Conservation (phyloP, 2,329 filamentous ascomycete species). For the Pseudopyrenochaeta lycopersici region DNA sequence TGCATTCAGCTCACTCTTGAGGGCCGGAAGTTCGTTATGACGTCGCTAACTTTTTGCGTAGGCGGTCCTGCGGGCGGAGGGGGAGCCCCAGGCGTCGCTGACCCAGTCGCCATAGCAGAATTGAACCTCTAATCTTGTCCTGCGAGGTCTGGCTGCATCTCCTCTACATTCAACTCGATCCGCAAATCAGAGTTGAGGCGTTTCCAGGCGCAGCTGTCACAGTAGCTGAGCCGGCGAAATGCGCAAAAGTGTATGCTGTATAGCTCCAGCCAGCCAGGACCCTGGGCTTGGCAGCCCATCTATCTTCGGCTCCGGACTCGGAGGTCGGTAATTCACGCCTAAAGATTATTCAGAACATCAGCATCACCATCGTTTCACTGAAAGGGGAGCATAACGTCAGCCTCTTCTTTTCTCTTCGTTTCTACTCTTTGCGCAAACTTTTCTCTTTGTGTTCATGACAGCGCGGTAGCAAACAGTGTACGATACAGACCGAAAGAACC, state of each 20-base stretch:
- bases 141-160: conserved; percentile 10
- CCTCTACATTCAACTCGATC: background rate
- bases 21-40: conserved; percentile 80
- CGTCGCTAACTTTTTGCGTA: conserved; percentile 73
- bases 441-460: conserved; percentile 3
- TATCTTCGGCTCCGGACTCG: conserved; percentile 17
- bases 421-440: background rate
- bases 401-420: background rate
- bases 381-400: conserved; percentile 4
- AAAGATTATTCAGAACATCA: conserved; percentile 21
- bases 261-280: conserved; percentile 11
- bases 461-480: conserved; percentile 5
- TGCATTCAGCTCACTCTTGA: conserved; percentile 69
- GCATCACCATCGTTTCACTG: conserved; percentile 5
- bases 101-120: conserved; percentile 44
- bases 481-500: background rate
- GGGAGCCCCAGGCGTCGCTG: conserved; percentile 43
- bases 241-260: conserved; percentile 5
- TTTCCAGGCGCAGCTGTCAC: conserved; percentile 12
- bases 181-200: conserved; percentile 8
- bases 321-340: conserved; percentile 1
- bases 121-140: conserved; percentile 8
- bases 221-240: conserved; percentile 20
- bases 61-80: conserved; percentile 46
- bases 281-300: conserved; percentile 3